Base-by-base conservation (phyloP, 306 rosid genomes). In the Gastrolobium bilobum region DNA sequence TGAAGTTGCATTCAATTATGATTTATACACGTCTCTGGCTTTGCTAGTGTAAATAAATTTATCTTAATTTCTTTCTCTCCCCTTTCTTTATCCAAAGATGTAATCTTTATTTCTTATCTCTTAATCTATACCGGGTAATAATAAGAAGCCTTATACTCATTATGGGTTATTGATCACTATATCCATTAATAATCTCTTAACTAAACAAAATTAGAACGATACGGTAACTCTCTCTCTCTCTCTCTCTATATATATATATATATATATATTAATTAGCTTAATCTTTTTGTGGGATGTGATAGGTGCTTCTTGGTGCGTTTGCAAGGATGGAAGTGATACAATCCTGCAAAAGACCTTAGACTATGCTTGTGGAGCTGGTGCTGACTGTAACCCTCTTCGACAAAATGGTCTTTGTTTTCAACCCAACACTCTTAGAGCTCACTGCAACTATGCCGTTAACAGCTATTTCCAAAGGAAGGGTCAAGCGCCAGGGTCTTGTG, bases 351-450 rank as follows among this genome's bases (percentile, higher is more conserved):
- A 84, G 79, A 66, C 93, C 2, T 10, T 91, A 69, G 95, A 91
- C 75, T 91, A 82, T 64, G 95, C 95, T 2, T 91, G 95, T 82
- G 95, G 95, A 82, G 89, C 91, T 43, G 95, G 95, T 9, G 95
- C 91, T 66, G 95, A 91, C 67, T 91, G 95, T 50, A 74, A 51
- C 84, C 79, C 92, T 4, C 54, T 86, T 30, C 82, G 85, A 56
- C 73, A 74, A 75, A 71, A 30, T 2, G 92, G 84, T 0, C 71
- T 31, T 10, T 91, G 95, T 83, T 91, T 50, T 71, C 57, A 82
- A 31, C 95, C 95, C 3, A 82, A 88, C 83, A 75, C 72, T 13
- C 83, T 91, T 3, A 88, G 71, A 87, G 77, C 87, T 75, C 95
- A 91, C 70, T 91, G 95, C 71, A 80, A 26, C 74, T 91, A 59